These are phyloP conservation scores for Pestalotiopsis sp. DNA, from an alignment of 2,329 filamentous ascomycete species.

Conservation along the genomic window DNA sequence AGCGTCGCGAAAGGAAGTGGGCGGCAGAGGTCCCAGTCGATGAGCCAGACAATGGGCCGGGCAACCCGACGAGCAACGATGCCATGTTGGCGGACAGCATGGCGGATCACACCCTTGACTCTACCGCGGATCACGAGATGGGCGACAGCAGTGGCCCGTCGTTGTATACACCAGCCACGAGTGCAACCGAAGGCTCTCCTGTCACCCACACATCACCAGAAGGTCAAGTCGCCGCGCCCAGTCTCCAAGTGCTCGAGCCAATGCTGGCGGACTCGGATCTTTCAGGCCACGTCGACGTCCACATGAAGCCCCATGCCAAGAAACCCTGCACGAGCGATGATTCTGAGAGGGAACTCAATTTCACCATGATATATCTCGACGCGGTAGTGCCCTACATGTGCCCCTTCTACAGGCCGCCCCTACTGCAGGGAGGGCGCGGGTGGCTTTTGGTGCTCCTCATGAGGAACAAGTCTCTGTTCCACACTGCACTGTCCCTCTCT, in stretches of 20 bases:
- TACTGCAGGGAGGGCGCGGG: constrained; percentile 58
- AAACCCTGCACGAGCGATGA: neutral
- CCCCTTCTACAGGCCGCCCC: constrained; percentile 61
- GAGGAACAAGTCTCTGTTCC: constrained; percentile 59
- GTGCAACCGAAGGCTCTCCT: neutral
- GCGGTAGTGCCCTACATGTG: constrained; percentile 65
- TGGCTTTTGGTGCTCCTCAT: constrained; percentile 63
- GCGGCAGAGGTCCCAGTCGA: constrained; percentile 39
- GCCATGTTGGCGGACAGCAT: constrained; percentile 11
- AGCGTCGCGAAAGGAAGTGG: constrained; percentile 51
- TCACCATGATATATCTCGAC: constrained; percentile 63
- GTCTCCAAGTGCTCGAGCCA: constrained; percentile 1
- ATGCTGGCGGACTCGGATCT: neutral
- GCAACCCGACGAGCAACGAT: neutral
- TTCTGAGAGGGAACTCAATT: constrained; percentile 29
- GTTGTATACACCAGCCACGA: constrained; percentile 13
- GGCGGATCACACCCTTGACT: constrained; percentile 6
- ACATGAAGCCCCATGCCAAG: neutral
- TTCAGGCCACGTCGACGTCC: neutral
- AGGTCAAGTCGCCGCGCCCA: neutral
- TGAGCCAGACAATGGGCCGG: neutral
- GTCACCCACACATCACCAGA: neutral
- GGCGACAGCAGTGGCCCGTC: constrained; percentile 7
- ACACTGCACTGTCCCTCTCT: constrained; percentile 57
- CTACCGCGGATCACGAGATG: neutral